Evolutionary conservation across 306 rosid species (phyloP).

Genomic region (Lablab purpureus): DNA sequence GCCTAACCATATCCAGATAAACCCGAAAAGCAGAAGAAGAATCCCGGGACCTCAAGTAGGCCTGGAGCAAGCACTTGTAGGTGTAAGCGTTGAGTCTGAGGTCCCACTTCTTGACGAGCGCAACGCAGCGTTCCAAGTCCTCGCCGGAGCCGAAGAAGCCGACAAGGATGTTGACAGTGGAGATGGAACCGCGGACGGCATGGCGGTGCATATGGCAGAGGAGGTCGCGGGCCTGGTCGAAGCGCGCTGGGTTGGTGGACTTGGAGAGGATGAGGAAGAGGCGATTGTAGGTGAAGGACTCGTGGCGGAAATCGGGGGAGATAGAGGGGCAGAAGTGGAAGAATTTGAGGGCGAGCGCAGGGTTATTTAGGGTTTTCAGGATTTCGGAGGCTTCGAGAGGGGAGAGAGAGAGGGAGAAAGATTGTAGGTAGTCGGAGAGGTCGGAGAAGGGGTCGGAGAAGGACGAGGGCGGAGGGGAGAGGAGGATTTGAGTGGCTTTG

Average conservation of each 20-base stretch:
- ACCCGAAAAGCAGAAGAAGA: constrained; percentile 59
- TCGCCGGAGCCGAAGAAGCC: constrained; percentile 63
- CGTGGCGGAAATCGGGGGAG: constrained; percentile 70
- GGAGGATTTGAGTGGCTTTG: constrained; percentile 79
- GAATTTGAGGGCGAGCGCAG: constrained; percentile 74
- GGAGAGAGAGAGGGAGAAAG: constrained; percentile 74
- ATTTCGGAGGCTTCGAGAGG: constrained; percentile 85
- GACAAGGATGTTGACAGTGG: constrained; percentile 80
- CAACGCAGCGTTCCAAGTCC: constrained; percentile 63
- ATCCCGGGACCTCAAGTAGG: constrained; percentile 70
- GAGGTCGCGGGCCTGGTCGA: constrained; percentile 61
- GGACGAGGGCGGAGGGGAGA: constrained; percentile 45
- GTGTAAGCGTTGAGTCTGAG: constrained; percentile 75
- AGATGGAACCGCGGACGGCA: constrained; percentile 68
- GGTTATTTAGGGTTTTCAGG: constrained; percentile 69
- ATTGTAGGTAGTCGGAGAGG: constrained; percentile 69
- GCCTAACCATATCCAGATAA: constrained; percentile 62
- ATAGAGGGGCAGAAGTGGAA: constrained; percentile 81
- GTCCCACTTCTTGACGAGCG: constrained; percentile 79
- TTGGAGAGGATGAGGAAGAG: constrained; percentile 85
- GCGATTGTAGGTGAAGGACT: constrained; percentile 80
- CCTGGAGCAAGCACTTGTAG: constrained; percentile 91
- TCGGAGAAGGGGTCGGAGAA: constrained; percentile 74
- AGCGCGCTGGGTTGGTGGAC: constrained; percentile 61
- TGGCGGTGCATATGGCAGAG: constrained; percentile 66